Evolutionary conservation across 768 basidiomycete genomes (phyloP).

Genomic region (Pulveroboletus sp.): DNA sequence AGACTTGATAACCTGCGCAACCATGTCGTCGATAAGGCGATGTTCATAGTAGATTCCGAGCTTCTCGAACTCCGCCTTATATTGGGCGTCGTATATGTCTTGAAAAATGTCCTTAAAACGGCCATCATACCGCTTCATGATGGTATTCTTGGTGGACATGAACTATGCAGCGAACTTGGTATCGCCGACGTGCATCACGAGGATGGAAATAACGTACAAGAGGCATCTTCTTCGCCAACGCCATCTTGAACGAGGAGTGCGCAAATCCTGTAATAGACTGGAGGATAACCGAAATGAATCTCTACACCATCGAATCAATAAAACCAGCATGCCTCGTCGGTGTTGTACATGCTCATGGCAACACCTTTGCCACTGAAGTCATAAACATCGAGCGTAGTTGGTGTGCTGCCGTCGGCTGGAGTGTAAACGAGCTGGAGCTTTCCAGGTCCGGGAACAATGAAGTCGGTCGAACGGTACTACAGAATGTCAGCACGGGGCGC

Average conservation of each 20-base stretch:
- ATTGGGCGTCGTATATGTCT: constrained; percentile 84
- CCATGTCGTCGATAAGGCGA: constrained; percentile 97
- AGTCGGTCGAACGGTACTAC: constrained; percentile 92
- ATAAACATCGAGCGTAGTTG: constrained; percentile 75
- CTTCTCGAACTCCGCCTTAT: constrained; percentile 67
- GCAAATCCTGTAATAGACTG: constrained; percentile 94
- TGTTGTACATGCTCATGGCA: constrained; percentile 98
- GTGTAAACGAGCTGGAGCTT: constrained; percentile 91
- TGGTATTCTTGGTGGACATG: constrained; percentile 98
- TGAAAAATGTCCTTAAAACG: constrained; percentile 99
- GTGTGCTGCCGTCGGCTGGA: constrained; percentile 68
- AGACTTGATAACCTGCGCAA: constrained; percentile 96
- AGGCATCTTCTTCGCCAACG: constrained; percentile 69
- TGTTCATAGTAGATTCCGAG: constrained; percentile 89
- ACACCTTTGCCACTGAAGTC: constrained; percentile 93
- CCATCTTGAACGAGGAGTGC: constrained; percentile 98
- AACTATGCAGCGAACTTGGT: constrained; percentile 45
- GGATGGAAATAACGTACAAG: constrained; percentile 42
- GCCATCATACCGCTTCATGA: constrained; percentile 96
- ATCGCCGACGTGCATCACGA: constrained; percentile 1
- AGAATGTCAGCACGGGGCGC: constrained; percentile 4
- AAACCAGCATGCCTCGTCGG: constrained; percentile 65
- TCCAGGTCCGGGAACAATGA: constrained; percentile 85
- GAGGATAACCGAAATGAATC: background rate
- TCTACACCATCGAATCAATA: background rate